Percentiles rank a stretch among this genome's conserved stretches.
Evolutionary conservation across 371 early-diverging fungal genomes (phyloP).

Genomic region (Lichtheimia ramosa): DNA sequence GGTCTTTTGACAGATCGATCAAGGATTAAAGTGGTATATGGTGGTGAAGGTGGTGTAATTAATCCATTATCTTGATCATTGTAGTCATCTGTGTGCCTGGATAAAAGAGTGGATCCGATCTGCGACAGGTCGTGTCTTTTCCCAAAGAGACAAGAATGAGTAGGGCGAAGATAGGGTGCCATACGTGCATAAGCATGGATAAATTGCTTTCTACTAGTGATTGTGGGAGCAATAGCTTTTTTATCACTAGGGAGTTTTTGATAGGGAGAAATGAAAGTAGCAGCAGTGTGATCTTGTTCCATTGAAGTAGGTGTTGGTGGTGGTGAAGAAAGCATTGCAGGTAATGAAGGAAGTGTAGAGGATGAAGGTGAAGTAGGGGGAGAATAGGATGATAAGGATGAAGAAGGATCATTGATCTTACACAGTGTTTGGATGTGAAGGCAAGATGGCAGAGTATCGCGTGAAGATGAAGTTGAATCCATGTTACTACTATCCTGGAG

Average conservation of each 20-base stretch:
- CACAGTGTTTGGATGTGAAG: slow-evolving; percentile 1
- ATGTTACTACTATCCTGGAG: no score
- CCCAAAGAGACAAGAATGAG: slow-evolving; percentile 3
- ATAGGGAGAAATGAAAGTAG: slow-evolving; percentile 15
- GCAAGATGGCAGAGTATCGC: slow-evolving; percentile 4
- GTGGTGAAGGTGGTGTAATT: no score
- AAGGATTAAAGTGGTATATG: slow-evolving; percentile 2
- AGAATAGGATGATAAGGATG: neutral
- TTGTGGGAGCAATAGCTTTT: neutral
- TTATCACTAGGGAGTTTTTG: slow-evolving; percentile 2
- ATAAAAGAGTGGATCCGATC: neutral
- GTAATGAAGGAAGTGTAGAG: neutral
- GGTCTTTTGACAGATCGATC: slow-evolving; percentile 2
- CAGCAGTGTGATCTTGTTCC: slow-evolving; percentile 10
- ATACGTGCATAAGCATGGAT: slow-evolving; percentile 18
- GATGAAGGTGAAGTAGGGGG: neutral
- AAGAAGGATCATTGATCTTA: neutral
- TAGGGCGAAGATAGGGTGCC: slow-evolving; percentile 15
- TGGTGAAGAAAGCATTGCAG: slow-evolving; percentile 1
- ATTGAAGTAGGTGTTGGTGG: slow-evolving; percentile 3
- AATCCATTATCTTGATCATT: slow-evolving; percentile 1
- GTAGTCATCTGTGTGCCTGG: neutral
- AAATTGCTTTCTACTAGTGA: slow-evolving; percentile 8
- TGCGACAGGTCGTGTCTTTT: slow-evolving; percentile 10
- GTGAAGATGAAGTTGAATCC: no score